Evolutionary conservation across 257 asterid genomes (phyloP).

Genomic region (Penstemon eatonii): DNA sequence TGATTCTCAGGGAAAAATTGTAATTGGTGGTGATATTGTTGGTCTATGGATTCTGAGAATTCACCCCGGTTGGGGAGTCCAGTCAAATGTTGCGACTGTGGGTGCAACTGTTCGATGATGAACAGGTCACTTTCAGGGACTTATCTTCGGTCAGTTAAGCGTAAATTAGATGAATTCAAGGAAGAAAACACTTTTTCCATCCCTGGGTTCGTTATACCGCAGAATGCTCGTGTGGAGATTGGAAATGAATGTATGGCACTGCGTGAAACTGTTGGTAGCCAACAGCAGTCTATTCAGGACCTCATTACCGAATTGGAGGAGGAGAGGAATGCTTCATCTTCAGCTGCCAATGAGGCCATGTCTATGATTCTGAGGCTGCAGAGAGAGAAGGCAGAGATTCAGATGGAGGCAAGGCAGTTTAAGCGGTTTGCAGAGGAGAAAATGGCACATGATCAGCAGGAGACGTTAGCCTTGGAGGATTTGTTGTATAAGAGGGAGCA

Average conservation of each 20-base stretch:
- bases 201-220: slow-evolving; percentile 51
- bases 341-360: slow-evolving; percentile 97
- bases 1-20: slow-evolving; percentile 23
- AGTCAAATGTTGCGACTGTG: slow-evolving; percentile 74
- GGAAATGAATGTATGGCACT: slow-evolving; percentile 78
- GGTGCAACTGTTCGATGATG: slow-evolving; percentile 55
- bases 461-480: slow-evolving; percentile 68
- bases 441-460: slow-evolving; percentile 92
- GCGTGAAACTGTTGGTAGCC: slow-evolving; percentile 75
- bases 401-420: slow-evolving; percentile 92
- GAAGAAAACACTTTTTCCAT: slow-evolving; percentile 41
- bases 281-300: slow-evolving; percentile 71
- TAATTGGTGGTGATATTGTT: not conserved
- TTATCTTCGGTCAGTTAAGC: slow-evolving; percentile 65
- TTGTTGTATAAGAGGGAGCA: slow-evolving; percentile 88
- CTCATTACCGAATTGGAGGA: slow-evolving; percentile 81
- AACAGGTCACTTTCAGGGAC: slow-evolving; percentile 54
- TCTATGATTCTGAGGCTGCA: slow-evolving; percentile 96
- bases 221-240: slow-evolving; percentile 70
- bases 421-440: slow-evolving; percentile 88
- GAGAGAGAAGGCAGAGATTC: slow-evolving; percentile 86
- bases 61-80: slow-evolving; percentile 38
- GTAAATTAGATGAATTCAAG: slow-evolving; percentile 59
- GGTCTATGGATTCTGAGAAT: slow-evolving; percentile 60
- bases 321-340: slow-evolving; percentile 90